Evolutionary conservation across 73 alveolate species (phyloP).

Genomic region (Stentor roeselii): DNA sequence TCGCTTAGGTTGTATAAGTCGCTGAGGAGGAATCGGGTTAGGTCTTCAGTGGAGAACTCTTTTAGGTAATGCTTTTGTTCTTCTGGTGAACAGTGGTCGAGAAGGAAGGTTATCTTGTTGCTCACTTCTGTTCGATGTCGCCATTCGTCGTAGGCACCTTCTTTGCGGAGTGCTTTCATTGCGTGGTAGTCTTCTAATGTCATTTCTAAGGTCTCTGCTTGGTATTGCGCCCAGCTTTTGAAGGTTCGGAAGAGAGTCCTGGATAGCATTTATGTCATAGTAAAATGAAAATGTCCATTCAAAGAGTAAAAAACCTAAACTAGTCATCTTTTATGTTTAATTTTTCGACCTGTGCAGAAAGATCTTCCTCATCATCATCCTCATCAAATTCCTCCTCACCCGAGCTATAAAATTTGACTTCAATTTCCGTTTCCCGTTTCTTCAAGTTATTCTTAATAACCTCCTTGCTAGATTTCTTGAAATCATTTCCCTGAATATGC

Average conservation of each 20-base stretch:
- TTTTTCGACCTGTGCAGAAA: background rate
- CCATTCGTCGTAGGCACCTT: constrained; percentile 1
- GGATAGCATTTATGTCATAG: too few relatives aligned
- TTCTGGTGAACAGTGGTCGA: constrained; percentile 15
- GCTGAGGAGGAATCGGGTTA: background rate
- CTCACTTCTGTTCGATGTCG: background rate
- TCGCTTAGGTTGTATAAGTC: background rate
- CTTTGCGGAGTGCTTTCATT: background rate
- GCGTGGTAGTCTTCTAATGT: background rate
- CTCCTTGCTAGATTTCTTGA: constrained; percentile 32
- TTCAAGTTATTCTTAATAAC: constrained; percentile 16
- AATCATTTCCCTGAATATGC: constrained; percentile 66
- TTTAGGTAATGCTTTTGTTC: constrained; percentile 1
- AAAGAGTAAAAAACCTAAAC: too few relatives aligned
- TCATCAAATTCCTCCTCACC: constrained; percentile 50
- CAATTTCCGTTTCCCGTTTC: background rate
- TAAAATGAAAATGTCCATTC: too few relatives aligned
- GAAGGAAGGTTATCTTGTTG: constrained; percentile 2
- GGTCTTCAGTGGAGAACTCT: constrained; percentile 24
- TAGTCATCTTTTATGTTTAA: background rate
- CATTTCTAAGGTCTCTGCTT: constrained; percentile 11
- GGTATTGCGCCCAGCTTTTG: constrained; percentile 7
- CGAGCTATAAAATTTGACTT: constrained; percentile 17
- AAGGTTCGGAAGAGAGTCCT: background rate
- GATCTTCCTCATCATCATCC: constrained; percentile 47